phyloP scores from a whole-genome alignment of 1,284 basidiomycete species.

The Laetiporus sulphureus region DNA sequence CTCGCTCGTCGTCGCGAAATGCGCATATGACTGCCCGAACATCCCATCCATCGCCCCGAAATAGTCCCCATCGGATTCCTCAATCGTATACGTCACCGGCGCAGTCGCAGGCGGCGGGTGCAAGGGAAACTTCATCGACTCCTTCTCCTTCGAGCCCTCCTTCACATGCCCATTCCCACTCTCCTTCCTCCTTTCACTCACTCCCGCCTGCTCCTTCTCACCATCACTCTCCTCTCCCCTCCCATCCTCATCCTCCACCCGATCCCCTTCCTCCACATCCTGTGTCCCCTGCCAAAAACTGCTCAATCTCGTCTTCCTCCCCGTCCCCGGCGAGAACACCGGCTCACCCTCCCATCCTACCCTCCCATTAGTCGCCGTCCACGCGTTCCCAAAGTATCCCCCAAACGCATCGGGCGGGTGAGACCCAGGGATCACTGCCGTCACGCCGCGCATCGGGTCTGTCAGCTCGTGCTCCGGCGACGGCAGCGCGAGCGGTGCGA shows the following conservation, averaged over 20 bases:
- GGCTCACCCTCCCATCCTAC: too few species aligned
- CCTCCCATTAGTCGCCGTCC: too few species aligned
- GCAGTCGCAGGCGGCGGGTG: constrained; percentile 8
- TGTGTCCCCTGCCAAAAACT: constrained; percentile 68
- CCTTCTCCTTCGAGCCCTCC: neutral
- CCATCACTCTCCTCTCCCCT: constrained; percentile 1
- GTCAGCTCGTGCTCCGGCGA: constrained; percentile 84
- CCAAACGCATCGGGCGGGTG: constrained; percentile 31
- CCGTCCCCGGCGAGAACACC: constrained; percentile 39
- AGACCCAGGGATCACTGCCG: constrained; percentile 60
- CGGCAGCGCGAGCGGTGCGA: constrained; percentile 76
- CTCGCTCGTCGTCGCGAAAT: too few species aligned
- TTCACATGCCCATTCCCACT: neutral
- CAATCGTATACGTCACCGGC: constrained; percentile 2
- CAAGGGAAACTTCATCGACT: neutral
- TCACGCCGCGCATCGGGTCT: constrained; percentile 74
- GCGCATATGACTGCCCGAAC: too few species aligned
- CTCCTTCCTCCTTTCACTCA: neutral
- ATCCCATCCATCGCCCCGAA: constrained; percentile 5
- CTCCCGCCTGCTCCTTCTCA: neutral
- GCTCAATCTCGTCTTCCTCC: constrained; percentile 48
- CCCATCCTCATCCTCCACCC: constrained; percentile 5
- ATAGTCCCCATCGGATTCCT: constrained; percentile 7
- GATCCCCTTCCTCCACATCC: constrained; percentile 32
- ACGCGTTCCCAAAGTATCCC: too few species aligned